Evolutionary conservation across 108 stramenopile species (phyloP), one percentile per base, ranked within the genome.

Genomic region (Fragilaria crotonensis): DNA sequence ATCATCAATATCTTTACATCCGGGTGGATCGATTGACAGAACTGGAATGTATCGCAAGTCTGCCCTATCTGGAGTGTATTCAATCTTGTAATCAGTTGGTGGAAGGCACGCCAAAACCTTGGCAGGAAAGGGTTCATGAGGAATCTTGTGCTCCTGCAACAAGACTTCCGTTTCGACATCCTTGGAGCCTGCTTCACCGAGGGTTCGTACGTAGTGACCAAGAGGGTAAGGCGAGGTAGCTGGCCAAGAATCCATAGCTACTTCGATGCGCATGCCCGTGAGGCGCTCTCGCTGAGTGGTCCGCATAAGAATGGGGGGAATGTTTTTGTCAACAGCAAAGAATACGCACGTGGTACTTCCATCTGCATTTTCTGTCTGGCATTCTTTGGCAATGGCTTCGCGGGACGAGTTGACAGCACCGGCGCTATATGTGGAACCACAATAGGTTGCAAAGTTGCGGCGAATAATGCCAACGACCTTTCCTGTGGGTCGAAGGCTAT

Each of bases 1-100:
- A 68, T 99, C 99, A 65, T 99, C 99, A 61, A 99, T 99, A 76
- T 99, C 99, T 63, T 97, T 95, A 68, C 99, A 99, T 20, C 97
- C 97, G 3, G 99, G 99, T 1, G 99, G 99, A 74, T 99, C 99
- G 60, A 99, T 96, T 33, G 93, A 95, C 26, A 95, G 75, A 11
- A 98, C 91, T 0, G 94, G 90, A 19, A 98, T 30, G 53, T 93
- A 80, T 0, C 99, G 84, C 23, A 97, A 67, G 76, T 99, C 99
- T 2, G 53, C 23, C 29, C 95, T 67, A 2, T 89, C 94, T 17
- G 80, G 76, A 22, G 69, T 79, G 29, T 83, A 65, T 27, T 93
- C 94, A 45, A 99, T 94, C 48, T 80, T 72, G 77, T 96, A 96
- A 51, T 95, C 93, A 14, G 83, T 76, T 18, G 96, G 93, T 30